Conservation (phyloP, 2,329 filamentous ascomycete species). For the Aspergillus sp. region DNA sequence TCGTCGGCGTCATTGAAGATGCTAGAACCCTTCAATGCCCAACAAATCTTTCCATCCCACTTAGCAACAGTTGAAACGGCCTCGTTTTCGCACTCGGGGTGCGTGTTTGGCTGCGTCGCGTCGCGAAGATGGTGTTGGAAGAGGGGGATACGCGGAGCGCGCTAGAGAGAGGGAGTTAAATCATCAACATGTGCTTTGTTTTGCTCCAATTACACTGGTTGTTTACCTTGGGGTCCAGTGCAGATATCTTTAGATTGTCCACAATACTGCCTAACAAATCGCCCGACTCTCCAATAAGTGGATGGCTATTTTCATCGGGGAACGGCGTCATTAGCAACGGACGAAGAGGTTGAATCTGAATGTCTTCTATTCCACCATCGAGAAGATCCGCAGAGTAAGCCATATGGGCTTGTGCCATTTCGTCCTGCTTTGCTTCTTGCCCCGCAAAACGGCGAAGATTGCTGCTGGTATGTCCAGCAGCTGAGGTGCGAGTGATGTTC, state of each 20-base stretch:
- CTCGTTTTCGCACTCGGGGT: neutral
- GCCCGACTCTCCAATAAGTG: neutral
- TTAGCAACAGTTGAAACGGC: neutral
- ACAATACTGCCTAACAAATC: slow-evolving; percentile 13
- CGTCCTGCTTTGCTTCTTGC: neutral
- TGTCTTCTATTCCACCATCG: slow-evolving; percentile 19
- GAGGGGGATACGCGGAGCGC: neutral
- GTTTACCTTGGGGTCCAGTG: slow-evolving; percentile 17
- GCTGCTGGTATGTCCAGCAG: neutral
- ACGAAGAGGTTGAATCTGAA: slow-evolving; percentile 15
- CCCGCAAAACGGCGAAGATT: neutral
- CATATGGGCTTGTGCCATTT: neutral
- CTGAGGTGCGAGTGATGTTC: neutral
- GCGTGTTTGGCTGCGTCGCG: neutral
- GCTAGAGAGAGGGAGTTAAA: neutral
- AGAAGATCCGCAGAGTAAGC: slow-evolving; percentile 9
- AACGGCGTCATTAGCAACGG: neutral
- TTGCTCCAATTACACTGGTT: neutral
- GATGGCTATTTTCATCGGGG: neutral
- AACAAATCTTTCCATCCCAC: slow-evolving; percentile 24
- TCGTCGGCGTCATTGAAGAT: slow-evolving; percentile 23
- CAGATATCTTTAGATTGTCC: slow-evolving; percentile 15
- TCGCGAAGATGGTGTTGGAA: neutral
- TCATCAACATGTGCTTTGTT: neutral
- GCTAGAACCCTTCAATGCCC: slow-evolving; percentile 21